Conservation (phyloP, 768 basidiomycete species). For the Leccinellum albellum region DNA sequence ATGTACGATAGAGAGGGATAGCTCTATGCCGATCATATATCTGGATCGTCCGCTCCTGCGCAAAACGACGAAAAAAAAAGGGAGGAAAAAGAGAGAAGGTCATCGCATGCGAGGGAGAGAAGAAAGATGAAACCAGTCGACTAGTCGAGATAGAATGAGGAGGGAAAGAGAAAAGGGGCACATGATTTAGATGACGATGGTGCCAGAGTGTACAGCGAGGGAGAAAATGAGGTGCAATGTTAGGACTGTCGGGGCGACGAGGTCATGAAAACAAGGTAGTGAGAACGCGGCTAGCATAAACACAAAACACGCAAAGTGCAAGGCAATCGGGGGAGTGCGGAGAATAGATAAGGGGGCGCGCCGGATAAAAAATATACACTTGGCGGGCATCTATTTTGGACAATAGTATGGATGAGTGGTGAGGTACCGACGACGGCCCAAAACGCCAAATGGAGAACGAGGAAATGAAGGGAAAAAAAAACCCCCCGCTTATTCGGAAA, state of each 20-base stretch:
- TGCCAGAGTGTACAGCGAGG: slow-evolving; percentile 19
- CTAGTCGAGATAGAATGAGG: not conserved
- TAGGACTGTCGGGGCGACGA: slow-evolving; percentile 3
- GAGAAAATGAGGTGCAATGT: slow-evolving; percentile 5
- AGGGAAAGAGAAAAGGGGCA: not conserved
- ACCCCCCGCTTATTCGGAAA: slow-evolving; percentile 2
- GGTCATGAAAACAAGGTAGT: not conserved
- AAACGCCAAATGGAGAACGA: slow-evolving; percentile 6
- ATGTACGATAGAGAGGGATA: not conserved
- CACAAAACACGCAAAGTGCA: slow-evolving; percentile 2
- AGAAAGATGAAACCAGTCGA: not conserved
- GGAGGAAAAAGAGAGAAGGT: not conserved
- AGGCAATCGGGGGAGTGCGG: not conserved
- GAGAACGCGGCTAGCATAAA: not conserved
- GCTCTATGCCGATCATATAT: slow-evolving; percentile 19
- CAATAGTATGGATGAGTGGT: slow-evolving; percentile 13
- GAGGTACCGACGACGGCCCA: not conserved
- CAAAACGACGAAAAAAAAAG: not conserved
- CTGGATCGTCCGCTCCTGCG: slow-evolving; percentile 11
- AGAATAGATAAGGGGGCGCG: not conserved
- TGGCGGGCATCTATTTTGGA: slow-evolving; percentile 20
- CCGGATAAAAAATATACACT: slow-evolving; percentile 3
- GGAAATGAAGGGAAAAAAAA: not conserved
- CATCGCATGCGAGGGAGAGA: slow-evolving; percentile 2
- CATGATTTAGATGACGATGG: slow-evolving; percentile 3